phyloP scores from a whole-genome alignment of 805 yeast genomes.

The Myxozyma neotropica region DNA sequence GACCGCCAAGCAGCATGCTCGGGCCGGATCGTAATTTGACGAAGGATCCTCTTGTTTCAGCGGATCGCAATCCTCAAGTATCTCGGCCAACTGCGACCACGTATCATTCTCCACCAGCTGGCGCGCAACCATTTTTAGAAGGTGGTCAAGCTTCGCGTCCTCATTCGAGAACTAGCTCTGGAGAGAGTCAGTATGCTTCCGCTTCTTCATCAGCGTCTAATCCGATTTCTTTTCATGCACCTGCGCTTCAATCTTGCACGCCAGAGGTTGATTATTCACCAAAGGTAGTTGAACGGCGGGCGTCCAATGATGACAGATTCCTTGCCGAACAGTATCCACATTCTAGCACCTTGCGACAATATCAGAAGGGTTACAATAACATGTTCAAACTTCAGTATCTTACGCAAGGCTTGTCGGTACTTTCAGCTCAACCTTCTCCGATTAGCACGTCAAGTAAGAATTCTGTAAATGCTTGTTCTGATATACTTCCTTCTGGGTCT shows the following conservation, averaged over 20 bases:
- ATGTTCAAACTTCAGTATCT: too few species aligned
- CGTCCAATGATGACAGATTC: not conserved
- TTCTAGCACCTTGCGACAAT: not conserved
- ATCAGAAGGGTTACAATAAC: too few species aligned
- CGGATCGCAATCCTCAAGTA: not conserved
- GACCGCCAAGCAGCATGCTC: too few species aligned
- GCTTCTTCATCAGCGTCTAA: conserved; percentile 4
- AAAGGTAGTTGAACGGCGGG: not conserved
- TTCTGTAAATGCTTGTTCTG: too few species aligned
- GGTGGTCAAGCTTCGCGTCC: not conserved
- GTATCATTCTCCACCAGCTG: not conserved
- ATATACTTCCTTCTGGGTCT: not conserved
- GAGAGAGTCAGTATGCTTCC: conserved; percentile 11
- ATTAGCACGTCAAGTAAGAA: too few species aligned
- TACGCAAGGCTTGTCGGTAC: too few species aligned
- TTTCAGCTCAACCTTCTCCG: too few species aligned
- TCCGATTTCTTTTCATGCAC: not conserved
- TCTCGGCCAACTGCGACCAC: not conserved
- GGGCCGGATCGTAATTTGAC: too few species aligned
- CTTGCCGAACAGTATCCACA: not conserved
- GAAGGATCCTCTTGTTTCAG: too few species aligned
- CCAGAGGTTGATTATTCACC: not conserved
- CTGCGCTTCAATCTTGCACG: not conserved
- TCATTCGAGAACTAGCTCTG: conserved; percentile 6
- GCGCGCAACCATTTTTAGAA: not conserved